Evolutionary conservation across 2,329 filamentous ascomycete species (phyloP).

Genomic region (Parastagonospora avenae): DNA sequence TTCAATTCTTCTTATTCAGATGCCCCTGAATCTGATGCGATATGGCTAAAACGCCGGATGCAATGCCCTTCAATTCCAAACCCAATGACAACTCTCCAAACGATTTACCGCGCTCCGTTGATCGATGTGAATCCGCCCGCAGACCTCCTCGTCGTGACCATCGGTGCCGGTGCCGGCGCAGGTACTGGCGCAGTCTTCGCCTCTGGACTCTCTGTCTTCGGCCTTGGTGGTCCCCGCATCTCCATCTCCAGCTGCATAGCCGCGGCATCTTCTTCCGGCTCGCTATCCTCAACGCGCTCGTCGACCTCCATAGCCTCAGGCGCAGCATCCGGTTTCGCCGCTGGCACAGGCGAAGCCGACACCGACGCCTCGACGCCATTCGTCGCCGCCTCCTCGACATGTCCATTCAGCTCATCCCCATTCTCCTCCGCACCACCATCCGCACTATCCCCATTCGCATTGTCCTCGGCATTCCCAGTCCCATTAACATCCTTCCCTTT

Average conservation of each 20-base stretch:
- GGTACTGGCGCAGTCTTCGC: slow-evolving; percentile 4
- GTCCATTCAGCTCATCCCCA: background rate
- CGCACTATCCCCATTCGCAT: slow-evolving; percentile 3
- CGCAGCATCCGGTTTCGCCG: slow-evolving; percentile 1
- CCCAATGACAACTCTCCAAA: background rate
- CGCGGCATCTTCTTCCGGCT: slow-evolving; percentile 36
- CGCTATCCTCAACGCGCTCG: slow-evolving; percentile 24
- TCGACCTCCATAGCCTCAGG: slow-evolving; percentile 28
- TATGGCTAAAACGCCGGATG: background rate
- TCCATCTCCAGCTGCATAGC: slow-evolving; percentile 49
- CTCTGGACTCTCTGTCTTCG: slow-evolving; percentile 10
- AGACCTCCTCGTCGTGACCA: background rate
- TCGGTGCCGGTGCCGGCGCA: background rate
- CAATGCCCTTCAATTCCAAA: background rate
- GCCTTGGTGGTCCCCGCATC: slow-evolving; percentile 38
- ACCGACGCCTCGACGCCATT: background rate
- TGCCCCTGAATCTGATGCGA: background rate
- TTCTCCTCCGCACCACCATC: slow-evolving; percentile 3
- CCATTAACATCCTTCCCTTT: slow-evolving; percentile 10
- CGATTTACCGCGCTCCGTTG: background rate
- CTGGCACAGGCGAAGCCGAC: background rate
- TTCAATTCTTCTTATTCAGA: too few species aligned
- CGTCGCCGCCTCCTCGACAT: background rate
- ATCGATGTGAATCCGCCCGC: slow-evolving; percentile 2
- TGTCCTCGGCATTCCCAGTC: too few species aligned